Base-by-base conservation (phyloP, 2,329 filamentous ascomycete species). In the Tolypocladium inflatum region DNA sequence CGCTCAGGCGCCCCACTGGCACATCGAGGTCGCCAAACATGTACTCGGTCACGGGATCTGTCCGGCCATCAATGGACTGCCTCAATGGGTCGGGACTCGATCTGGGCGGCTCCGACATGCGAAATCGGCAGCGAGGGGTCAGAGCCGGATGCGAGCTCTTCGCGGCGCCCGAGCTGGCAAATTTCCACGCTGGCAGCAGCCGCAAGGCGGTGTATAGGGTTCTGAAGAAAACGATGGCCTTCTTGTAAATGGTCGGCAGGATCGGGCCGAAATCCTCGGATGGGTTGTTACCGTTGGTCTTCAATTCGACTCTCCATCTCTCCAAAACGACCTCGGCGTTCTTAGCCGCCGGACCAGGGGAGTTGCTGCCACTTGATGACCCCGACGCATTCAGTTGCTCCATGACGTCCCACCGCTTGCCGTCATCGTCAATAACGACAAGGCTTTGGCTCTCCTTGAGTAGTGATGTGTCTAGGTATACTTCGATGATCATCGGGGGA, bases 201-300 rank as follows among this genome's bases (percentile, higher is more conserved):
- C 90, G 88, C 45, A 90, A 84, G 57, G 89, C 89, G 55, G 90
- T 85, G 71, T 90, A 96, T 52, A 99, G 80, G 2, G 91, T 91
- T 60, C 94, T 84, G 74, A 97, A 97, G 65, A 97, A 85, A 64
- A 97, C 89, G 63, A 99, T 96, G 66, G 90, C 91, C 75, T 96
- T 94, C 76, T 99, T 99, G 80, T 99, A 99, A 59, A 96, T 86
- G 56, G 90, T 93, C 17, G 94, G 91, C 55, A 97, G 77, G 38
- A 76, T 78, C 13, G 78, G 77, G 9, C 81, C 82, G 69, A 86
- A 90, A 68, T 83, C 83, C 54, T 82, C 78, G 19, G 63, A 80
- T 70, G 70, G 78, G 70, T 58, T 78, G 84, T 83, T 61, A 55
- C 63, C 63, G 19, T 65, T 67, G 41, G 67, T 63, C 68, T 89